Conservation (phyloP, 495 filamentous ascomycete species). For the Penicillium crystallinum region DNA sequence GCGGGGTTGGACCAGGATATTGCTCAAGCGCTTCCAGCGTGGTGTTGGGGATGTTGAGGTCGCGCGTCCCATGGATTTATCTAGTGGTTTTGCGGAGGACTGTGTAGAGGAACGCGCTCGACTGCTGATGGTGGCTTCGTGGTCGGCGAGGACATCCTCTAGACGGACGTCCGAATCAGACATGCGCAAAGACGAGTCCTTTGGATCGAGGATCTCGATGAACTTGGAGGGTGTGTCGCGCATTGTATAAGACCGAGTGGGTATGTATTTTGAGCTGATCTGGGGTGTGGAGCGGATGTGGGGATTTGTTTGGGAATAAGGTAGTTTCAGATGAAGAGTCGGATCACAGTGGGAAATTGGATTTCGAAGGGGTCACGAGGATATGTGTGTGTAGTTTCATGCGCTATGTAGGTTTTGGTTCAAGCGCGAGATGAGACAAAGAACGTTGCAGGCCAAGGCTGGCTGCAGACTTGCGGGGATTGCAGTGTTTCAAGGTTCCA, state of each 20-base stretch:
- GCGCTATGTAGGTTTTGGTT: background rate
- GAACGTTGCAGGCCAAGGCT: conserved; percentile 16
- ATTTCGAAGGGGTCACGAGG: conserved; percentile 1
- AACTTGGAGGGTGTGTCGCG: conserved; percentile 43
- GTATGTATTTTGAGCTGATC: background rate
- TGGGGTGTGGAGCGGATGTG: background rate
- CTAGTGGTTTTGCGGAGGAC: conserved; percentile 31
- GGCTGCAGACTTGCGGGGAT: conserved; percentile 2
- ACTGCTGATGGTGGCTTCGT: conserved; percentile 38
- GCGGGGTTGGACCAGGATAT: conserved; percentile 28
- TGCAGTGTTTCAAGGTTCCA: background rate
- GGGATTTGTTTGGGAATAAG: background rate
- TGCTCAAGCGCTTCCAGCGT: conserved; percentile 39
- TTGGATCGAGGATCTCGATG: conserved; percentile 43
- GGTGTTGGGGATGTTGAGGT: conserved; percentile 28
- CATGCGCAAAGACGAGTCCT: conserved; percentile 28
- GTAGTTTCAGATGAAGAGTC: background rate
- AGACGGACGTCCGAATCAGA: conserved; percentile 45
- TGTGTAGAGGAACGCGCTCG: conserved; percentile 39
- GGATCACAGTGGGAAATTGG: background rate
- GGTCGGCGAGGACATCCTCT: conserved; percentile 44
- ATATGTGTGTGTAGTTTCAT: background rate
- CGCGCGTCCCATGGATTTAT: conserved; percentile 24
- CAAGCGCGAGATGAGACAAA: conserved; percentile 5
- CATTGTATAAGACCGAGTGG: conserved; percentile 20